A percentile compares a stretch with the other conserved stretches of the same genome.
phyloP scores from a whole-genome alignment of 768 basidiomycete species.

The Podaxis sp. region DNA sequence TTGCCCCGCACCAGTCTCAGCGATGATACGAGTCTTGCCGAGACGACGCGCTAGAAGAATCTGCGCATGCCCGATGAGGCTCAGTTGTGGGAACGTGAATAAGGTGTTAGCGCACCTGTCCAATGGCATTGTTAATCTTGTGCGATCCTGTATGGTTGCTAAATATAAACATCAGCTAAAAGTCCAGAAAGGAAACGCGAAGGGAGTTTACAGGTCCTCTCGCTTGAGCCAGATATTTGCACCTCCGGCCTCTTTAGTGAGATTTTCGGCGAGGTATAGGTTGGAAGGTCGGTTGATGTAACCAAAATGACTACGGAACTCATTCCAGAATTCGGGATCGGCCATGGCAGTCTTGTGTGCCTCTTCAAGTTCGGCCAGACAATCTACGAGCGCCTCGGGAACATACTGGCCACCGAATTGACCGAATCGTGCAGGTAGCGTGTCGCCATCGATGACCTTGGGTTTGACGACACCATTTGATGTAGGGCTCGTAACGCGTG shows the following conservation, averaged over 20 bases:
- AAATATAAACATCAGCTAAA: constrained; percentile 14
- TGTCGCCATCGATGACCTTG: constrained; percentile 15
- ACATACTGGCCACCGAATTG: constrained; percentile 98
- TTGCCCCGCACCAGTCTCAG: constrained; percentile 98
- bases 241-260: constrained; percentile 88
- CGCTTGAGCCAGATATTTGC: constrained; percentile 98
- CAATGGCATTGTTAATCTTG: constrained; percentile 99
- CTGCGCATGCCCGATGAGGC: constrained; percentile 35
- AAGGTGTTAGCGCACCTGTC: constrained; percentile 59
- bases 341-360: constrained; percentile 85
- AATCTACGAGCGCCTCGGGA: constrained; percentile 94
- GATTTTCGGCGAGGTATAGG: constrained; percentile 86
- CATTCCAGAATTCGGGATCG: constrained; percentile 91
- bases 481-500: constrained; percentile 14
- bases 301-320: constrained; percentile 81
- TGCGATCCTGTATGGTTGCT: constrained; percentile 99
- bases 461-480: neutral
- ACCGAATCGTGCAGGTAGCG: constrained; percentile 85
- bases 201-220: constrained; percentile 72
- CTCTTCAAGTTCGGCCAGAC: constrained; percentile 84
- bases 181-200: neutral
- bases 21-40: constrained; percentile 96
- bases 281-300: constrained; percentile 96
- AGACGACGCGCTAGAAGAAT: constrained; percentile 91
- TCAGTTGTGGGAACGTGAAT: neutral